Base-by-base conservation (phyloP, 225 moss, liverwort and hornwort species). In the Physcomitrium patens region DNA sequence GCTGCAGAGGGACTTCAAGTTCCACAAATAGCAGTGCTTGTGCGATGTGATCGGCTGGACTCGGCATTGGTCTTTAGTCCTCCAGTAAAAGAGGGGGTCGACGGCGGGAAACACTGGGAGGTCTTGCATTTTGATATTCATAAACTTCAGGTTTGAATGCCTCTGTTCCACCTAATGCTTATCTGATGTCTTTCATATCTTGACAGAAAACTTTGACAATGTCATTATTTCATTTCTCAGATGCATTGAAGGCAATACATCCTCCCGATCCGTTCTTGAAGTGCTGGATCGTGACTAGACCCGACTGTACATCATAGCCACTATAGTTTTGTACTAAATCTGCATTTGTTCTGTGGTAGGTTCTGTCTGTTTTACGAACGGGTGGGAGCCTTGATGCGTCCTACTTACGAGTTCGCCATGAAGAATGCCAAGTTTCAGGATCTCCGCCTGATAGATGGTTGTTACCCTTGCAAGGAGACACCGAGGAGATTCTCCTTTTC, bases 351-450 rank as follows among this genome's bases (percentile, higher is more conserved):
- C 48, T 65, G 13, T 19, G 75, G 42, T 76, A 89, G 89, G 89
- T 83, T 70, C 76, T 99, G 67, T 90, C 87, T 79, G 80, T 93
- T 52, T 70, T 83, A 43, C 83, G 88, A 85, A 70, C 95, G 78
- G 94, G 91, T 42, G 90, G 95, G 49, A 80, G 76, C 73, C 56
- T 59, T 50, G 84, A 89, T 77, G 84, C 87, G 47, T 91, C 91
- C 0, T 99, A 93, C 79, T 80, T 99, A 7, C 89, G 97, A 82
- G 77, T 99, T 47, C 87, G 89, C 69, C 94, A 95, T 73, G 91
- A 93, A 83, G 97, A 99, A 66, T 87, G 86, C 52, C 91, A 93
- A 80, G 84, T 95, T 53, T 87, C 76, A 64, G 97, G 97, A 78
- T 95, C 91, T 74, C 85, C 87, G 10, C 82, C 87, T 65, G 86